Conservation (phyloP, 106 monocot genomes). For the Hemerocallis citrina region DNA sequence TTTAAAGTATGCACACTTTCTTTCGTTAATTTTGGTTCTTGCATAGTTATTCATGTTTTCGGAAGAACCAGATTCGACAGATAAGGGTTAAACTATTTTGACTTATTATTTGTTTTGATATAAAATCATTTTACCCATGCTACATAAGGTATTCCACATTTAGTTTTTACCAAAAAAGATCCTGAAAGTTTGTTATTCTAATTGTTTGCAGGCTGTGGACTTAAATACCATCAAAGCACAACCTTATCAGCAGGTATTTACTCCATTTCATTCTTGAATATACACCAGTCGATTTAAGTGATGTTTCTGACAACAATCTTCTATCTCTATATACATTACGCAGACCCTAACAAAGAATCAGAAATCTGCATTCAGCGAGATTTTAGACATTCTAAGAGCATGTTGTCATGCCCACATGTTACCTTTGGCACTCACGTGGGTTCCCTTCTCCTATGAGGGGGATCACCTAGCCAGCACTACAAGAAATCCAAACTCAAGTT, state of each 20-base stretch:
- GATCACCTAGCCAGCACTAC: not conserved
- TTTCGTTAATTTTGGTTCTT: too few species aligned
- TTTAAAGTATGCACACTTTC: too few species aligned
- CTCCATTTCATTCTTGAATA: not conserved
- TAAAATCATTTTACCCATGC: too few species aligned
- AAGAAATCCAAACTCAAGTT: constrained; percentile 2
- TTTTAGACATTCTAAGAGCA: constrained; percentile 68
- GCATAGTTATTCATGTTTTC: too few species aligned
- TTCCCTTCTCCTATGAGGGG: constrained; percentile 30
- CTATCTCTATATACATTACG: not conserved
- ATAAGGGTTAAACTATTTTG: too few species aligned
- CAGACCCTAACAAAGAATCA: constrained; percentile 58
- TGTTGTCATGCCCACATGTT: constrained; percentile 80
- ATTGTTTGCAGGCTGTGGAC: constrained; percentile 67
- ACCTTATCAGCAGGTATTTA: constrained; percentile 38
- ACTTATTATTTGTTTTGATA: too few species aligned
- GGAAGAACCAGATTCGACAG: too few species aligned
- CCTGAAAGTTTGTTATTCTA: not conserved
- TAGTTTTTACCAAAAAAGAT: too few species aligned
- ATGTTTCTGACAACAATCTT: not conserved
- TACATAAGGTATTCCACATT: too few species aligned
- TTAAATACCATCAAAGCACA: constrained; percentile 34
- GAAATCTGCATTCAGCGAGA: constrained; percentile 59
- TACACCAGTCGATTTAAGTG: not conserved
- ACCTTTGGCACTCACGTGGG: constrained; percentile 88